phyloP scores from a whole-genome alignment of 345 rosid species.

The Sapria himalayana region DNA sequence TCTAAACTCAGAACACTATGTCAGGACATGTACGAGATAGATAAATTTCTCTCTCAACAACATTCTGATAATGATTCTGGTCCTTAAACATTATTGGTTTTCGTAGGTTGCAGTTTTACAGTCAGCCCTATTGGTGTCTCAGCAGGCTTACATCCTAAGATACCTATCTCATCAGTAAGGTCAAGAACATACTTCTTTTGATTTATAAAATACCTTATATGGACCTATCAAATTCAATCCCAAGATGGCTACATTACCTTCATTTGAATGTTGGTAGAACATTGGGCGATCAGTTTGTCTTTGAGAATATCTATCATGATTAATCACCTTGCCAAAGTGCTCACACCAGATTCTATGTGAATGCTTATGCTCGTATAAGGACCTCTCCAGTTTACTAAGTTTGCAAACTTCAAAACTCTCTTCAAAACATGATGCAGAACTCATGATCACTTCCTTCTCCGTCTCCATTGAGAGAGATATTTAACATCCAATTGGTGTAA shows the following conservation, averaged over 20 bases:
- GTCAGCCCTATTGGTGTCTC: background rate
- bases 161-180: background rate
- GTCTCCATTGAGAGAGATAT: background rate
- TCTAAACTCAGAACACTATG: background rate
- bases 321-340: background rate
- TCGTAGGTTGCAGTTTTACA: background rate
- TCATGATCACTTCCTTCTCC: background rate
- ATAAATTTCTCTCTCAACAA: background rate
- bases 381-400: background rate
- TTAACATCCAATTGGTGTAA: background rate
- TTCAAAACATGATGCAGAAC: background rate
- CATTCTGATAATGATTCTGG: no score
- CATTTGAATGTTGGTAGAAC: background rate
- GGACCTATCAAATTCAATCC: background rate
- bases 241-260: background rate
- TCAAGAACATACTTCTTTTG: background rate
- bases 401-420: background rate
- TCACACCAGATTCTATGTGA: constrained; percentile 2
- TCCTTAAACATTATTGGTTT: no score
- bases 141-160: background rate
- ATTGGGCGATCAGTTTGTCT: constrained; percentile 1
- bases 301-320: background rate
- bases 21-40: background rate
- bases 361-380: constrained; percentile 2
- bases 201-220: background rate